These are phyloP conservation scores for Pleurotus tuoliensis DNA, from an alignment of 768 basidiomycete genomes.

Conservation along the genomic window DNA sequence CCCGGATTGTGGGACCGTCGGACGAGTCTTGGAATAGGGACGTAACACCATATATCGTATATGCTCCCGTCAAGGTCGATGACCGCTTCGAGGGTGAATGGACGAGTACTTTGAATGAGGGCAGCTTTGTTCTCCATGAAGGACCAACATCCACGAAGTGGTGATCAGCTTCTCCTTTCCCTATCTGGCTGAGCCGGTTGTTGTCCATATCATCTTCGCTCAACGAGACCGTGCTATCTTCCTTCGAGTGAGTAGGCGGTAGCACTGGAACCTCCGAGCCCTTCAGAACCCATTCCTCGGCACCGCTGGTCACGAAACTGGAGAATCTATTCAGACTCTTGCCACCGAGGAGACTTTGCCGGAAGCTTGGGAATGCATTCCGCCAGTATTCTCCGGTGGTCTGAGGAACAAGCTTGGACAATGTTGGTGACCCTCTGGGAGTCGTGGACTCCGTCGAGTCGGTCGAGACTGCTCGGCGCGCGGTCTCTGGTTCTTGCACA, in stretches of 20 bases:
- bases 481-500: conserved; percentile 19
- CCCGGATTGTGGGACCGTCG: conserved; percentile 39
- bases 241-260: conserved; percentile 22
- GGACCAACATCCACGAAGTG: conserved; percentile 72
- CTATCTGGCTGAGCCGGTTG: conserved; percentile 33
- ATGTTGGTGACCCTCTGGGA: conserved; percentile 39
- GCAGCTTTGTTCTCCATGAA: conserved; percentile 70
- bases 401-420: conserved; percentile 52
- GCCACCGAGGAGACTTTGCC: conserved; percentile 69
- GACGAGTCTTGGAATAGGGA: conserved; percentile 52
- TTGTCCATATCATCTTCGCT: conserved; percentile 39
- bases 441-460: conserved; percentile 48
- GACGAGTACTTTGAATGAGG: conserved; percentile 68
- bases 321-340: conserved; percentile 84
- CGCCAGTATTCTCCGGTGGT: conserved; percentile 64
- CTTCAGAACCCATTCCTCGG: conserved; percentile 78
- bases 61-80: conserved; percentile 64
- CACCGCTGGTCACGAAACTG: conserved; percentile 80
- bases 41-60: conserved; percentile 73
- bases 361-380: conserved; percentile 58
- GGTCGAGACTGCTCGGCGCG: conserved; percentile 31
- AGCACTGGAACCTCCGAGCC: conserved; percentile 38
- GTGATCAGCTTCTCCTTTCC: conserved; percentile 54
- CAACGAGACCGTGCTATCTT: conserved; percentile 29
- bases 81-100: conserved; percentile 79